A percentile compares a stretch with the other conserved stretches of the same genome.
Conservation (phyloP, 2,329 filamentous ascomycete genomes). For the Pyrenophora teres region DNA sequence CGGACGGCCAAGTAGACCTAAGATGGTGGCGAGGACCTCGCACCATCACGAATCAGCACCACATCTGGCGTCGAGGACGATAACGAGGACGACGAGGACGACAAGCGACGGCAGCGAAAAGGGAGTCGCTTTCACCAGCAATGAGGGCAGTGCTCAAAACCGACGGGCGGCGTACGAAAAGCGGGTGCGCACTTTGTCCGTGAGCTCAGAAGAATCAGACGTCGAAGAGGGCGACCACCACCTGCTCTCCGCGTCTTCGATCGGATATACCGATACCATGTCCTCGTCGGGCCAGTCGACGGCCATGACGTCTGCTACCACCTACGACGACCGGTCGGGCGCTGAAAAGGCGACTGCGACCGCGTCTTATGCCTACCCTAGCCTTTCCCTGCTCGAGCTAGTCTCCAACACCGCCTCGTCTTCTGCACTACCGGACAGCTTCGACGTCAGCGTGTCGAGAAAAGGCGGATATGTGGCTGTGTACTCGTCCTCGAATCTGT, state of each 20-base stretch:
- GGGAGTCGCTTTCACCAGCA: conserved; percentile 26
- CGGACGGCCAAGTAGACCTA: conserved; percentile 7
- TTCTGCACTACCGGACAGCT: conserved; percentile 46
- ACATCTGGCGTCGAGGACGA: conserved; percentile 12
- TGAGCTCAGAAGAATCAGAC: conserved; percentile 18
- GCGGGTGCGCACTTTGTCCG: conserved; percentile 22
- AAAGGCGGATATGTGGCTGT: conserved; percentile 45
- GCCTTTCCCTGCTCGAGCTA: conserved; percentile 44
- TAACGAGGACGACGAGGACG: not conserved
- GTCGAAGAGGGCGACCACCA: conserved; percentile 26
- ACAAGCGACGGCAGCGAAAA: conserved; percentile 27
- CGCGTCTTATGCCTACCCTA: conserved; percentile 38
- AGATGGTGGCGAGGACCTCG: conserved; percentile 31
- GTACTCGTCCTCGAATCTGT: conserved; percentile 46
- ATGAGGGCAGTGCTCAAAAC: conserved; percentile 16
- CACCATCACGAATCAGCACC: conserved; percentile 6
- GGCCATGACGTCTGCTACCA: conserved; percentile 42
- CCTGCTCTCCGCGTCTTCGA: conserved; percentile 40
- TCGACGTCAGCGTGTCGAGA: conserved; percentile 46
- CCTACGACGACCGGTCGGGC: conserved; percentile 31
- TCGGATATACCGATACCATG: conserved; percentile 34
- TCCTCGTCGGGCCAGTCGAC: conserved; percentile 41
- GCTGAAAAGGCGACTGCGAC: conserved; percentile 21
- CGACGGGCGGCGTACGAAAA: conserved; percentile 2
- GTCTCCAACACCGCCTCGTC: conserved; percentile 47